These are phyloP conservation scores for Salix brachista DNA, from an alignment of 345 rosid species.

Conservation along the genomic window DNA sequence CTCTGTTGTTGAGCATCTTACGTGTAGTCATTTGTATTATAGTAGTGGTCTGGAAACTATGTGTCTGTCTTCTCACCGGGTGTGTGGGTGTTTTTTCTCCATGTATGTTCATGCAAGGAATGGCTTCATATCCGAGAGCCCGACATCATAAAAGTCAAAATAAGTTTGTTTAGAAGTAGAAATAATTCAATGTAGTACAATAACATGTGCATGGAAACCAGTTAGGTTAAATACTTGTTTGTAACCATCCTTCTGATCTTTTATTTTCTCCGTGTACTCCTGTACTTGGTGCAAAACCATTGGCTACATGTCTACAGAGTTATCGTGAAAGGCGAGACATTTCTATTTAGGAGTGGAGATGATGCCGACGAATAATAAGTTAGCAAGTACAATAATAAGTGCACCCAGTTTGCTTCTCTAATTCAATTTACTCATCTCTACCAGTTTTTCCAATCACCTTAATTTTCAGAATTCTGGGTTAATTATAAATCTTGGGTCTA, in stretches of 20 bases:
- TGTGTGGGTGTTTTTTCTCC: background rate
- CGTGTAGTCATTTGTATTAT: too few relatives aligned
- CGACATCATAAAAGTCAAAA: background rate
- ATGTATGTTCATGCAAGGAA: background rate
- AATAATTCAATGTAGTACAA: background rate
- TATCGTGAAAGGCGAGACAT: background rate
- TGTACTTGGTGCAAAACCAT: background rate
- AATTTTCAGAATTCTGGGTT: background rate
- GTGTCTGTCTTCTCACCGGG: background rate
- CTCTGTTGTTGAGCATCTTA: too few relatives aligned
- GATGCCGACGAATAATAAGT: background rate
- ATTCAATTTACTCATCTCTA: background rate
- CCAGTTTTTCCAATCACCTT: background rate
- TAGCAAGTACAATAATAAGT: background rate
- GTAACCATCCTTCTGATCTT: background rate
- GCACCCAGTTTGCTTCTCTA: background rate
- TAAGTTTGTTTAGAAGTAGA: background rate
- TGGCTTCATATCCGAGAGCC: background rate
- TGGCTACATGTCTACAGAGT: background rate
- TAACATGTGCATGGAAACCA: background rate
- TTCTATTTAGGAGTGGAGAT: background rate
- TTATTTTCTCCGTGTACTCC: background rate
- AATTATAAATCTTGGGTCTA: background rate
- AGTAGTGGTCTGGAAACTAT: too few relatives aligned
- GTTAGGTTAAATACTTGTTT: background rate